Conservation (phyloP, 1,284 basidiomycete genomes). For the Rhodotorula glutinis region DNA sequence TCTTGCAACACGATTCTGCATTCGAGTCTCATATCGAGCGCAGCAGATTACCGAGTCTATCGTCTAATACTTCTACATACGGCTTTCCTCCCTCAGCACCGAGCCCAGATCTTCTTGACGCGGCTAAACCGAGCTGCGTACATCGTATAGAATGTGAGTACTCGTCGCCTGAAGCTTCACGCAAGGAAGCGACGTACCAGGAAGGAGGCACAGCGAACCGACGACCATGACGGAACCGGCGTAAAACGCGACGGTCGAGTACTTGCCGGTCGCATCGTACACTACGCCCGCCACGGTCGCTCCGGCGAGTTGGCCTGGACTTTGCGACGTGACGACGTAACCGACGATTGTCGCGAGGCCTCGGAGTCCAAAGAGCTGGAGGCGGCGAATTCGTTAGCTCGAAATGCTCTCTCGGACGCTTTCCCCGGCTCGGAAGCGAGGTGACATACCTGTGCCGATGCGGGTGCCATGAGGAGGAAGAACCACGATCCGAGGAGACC, state of each 20-base stretch:
- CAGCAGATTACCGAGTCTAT: too few species aligned
- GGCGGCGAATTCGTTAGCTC: too few species aligned
- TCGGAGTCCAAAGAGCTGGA: constrained; percentile 33
- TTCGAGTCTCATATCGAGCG: too few species aligned
- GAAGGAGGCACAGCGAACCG: constrained; percentile 18
- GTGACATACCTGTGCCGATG: constrained; percentile 9
- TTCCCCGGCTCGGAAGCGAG: too few species aligned
- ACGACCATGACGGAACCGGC: constrained; percentile 24
- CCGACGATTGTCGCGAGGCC: constrained; percentile 38
- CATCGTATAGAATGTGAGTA: too few species aligned
- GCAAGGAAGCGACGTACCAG: constrained; percentile 4
- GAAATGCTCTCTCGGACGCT: too few species aligned
- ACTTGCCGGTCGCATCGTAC: constrained; percentile 5
- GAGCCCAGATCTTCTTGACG: background rate
- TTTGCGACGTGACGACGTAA: constrained; percentile 31
- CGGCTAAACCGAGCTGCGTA: constrained; percentile 9
- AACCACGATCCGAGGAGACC: constrained; percentile 28
- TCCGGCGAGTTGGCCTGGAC: constrained; percentile 31
- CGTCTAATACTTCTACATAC: too few species aligned
- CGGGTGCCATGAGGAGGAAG: constrained; percentile 19
- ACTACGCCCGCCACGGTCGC: constrained; percentile 31
- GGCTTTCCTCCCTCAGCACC: background rate
- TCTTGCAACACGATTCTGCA: too few species aligned
- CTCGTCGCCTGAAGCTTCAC: too few species aligned
- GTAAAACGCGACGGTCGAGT: constrained; percentile 24